Percentiles rank a stretch among this genome's conserved stretches.
phyloP scores from a whole-genome alignment of 2,329 filamentous ascomycete species.

The Didymosphaeria variabile region DNA sequence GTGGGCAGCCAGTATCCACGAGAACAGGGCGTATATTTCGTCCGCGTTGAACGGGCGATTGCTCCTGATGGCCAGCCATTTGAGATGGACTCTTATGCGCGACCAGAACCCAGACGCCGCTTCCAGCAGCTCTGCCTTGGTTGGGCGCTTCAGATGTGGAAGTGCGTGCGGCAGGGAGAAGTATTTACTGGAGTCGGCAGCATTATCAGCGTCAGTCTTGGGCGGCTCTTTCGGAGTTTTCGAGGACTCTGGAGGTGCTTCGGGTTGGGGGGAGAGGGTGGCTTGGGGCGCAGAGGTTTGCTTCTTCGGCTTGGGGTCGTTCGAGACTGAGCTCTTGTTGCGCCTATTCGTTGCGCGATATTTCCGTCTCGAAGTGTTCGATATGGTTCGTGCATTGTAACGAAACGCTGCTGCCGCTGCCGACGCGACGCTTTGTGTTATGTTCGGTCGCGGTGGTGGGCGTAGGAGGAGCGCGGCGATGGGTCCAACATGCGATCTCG shows the following conservation, averaged over 20 bases:
- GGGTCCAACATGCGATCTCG: conserved; percentile 23
- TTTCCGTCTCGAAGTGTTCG: conserved; percentile 25
- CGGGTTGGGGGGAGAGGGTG: conserved; percentile 41
- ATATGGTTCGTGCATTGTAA: conserved; percentile 38
- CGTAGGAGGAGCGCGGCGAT: conserved; percentile 23
- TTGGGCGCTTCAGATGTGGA: conserved; percentile 80
- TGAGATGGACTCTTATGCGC: conserved; percentile 88
- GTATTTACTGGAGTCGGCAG: conserved; percentile 47
- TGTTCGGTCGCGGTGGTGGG: conserved; percentile 14
- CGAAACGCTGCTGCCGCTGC: conserved; percentile 42
- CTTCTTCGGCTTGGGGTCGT: conserved; percentile 34
- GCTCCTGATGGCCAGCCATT: conserved; percentile 96
- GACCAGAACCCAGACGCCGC: conserved; percentile 95
- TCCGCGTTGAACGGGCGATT: conserved; percentile 94
- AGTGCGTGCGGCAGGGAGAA: conserved; percentile 64
- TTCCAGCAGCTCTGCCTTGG: conserved; percentile 89
- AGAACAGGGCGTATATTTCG: conserved; percentile 94
- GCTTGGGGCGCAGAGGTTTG: conserved; percentile 37
- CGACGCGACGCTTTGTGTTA: conserved; percentile 33
- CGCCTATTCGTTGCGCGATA: conserved; percentile 33
- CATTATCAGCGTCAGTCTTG: conserved; percentile 32
- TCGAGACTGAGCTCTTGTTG: conserved; percentile 50
- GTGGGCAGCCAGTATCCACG: conserved; percentile 94
- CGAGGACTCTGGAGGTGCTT: conserved; percentile 36
- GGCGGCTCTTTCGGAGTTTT: conserved; percentile 28